phyloP scores from a whole-genome alignment of 2,329 filamentous ascomycete species.

The Ceratocystiopsis minuta region DNA sequence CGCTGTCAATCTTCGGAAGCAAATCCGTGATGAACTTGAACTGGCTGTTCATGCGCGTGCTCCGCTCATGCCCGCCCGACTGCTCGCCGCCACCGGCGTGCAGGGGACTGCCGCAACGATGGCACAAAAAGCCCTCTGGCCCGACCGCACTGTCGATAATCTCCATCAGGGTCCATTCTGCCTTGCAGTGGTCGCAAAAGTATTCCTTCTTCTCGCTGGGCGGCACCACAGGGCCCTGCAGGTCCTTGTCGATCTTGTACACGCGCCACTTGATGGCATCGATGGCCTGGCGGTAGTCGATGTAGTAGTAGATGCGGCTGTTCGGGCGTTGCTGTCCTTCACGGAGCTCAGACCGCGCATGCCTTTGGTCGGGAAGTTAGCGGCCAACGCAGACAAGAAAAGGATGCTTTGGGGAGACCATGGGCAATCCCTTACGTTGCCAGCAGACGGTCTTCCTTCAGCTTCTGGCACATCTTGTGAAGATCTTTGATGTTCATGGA shows the following conservation, averaged over 20 bases:
- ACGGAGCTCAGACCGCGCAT: slow-evolving; percentile 57
- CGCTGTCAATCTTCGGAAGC: slow-evolving; percentile 58
- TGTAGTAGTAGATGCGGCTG: slow-evolving; percentile 88
- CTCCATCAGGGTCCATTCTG: slow-evolving; percentile 80
- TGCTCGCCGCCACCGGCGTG: slow-evolving; percentile 48
- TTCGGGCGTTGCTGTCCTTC: slow-evolving; percentile 68
- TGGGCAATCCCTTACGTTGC: slow-evolving; percentile 38
- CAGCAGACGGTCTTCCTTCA: slow-evolving; percentile 74
- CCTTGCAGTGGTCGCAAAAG: slow-evolving; percentile 61
- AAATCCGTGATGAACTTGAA: slow-evolving; percentile 63
- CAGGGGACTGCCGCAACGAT: slow-evolving; percentile 52
- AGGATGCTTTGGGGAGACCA: neutral
- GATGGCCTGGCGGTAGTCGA: slow-evolving; percentile 85
- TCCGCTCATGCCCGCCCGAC: slow-evolving; percentile 53
- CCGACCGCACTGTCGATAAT: slow-evolving; percentile 57
- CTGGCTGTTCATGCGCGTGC: slow-evolving; percentile 58
- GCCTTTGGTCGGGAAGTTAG: slow-evolving; percentile 24
- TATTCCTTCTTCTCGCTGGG: slow-evolving; percentile 84
- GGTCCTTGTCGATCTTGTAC: slow-evolving; percentile 71
- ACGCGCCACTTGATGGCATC: slow-evolving; percentile 94
- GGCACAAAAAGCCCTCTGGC: slow-evolving; percentile 60
- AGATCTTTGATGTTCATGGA: slow-evolving; percentile 83
- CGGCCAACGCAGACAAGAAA: neutral
- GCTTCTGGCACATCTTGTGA: slow-evolving; percentile 69
- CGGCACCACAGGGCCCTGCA: slow-evolving; percentile 67